phyloP scores from a whole-genome alignment of 2,329 filamentous ascomycete genomes.

The Aspergillus terreus region DNA sequence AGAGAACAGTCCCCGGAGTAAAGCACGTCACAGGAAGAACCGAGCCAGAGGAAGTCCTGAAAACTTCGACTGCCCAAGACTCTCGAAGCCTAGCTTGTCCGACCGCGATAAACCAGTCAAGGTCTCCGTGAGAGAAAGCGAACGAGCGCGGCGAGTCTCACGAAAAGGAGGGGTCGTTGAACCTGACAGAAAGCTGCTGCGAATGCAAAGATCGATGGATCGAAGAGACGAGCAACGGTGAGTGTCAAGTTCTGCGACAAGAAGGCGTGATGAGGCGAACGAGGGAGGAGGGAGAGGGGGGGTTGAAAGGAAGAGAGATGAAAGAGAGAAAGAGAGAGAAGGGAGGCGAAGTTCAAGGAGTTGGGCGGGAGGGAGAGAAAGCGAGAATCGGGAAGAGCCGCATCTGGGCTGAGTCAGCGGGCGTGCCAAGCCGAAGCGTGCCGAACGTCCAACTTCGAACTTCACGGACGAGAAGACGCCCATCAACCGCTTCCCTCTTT shows the following conservation, averaged over 20 bases:
- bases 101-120: slow-evolving; percentile 39
- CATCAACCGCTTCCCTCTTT: slow-evolving; percentile 16
- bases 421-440: slow-evolving; percentile 23
- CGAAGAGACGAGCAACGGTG: slow-evolving; percentile 21
- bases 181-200: slow-evolving; percentile 25
- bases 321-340: slow-evolving; percentile 8
- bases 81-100: slow-evolving; percentile 30
- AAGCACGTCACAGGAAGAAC: slow-evolving; percentile 16
- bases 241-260: slow-evolving; percentile 26
- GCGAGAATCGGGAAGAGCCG: slow-evolving; percentile 14
- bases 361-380: neutral
- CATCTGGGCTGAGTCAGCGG: slow-evolving; percentile 22
- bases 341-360: slow-evolving; percentile 7
- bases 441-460: slow-evolving; percentile 24
- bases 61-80: slow-evolving; percentile 18
- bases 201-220: slow-evolving; percentile 13
- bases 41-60: slow-evolving; percentile 1
- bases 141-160: slow-evolving; percentile 19
- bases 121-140: slow-evolving; percentile 30
- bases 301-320: slow-evolving; percentile 13
- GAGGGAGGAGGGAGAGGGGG: slow-evolving; percentile 11
- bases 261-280: slow-evolving; percentile 21
- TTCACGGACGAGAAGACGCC: slow-evolving; percentile 18
- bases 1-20: slow-evolving; percentile 17
- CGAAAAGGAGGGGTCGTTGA: slow-evolving; percentile 30